Evolutionary conservation across 2,329 filamentous ascomycete genomes (phyloP).

Genomic region (Verticillium nubilum): DNA sequence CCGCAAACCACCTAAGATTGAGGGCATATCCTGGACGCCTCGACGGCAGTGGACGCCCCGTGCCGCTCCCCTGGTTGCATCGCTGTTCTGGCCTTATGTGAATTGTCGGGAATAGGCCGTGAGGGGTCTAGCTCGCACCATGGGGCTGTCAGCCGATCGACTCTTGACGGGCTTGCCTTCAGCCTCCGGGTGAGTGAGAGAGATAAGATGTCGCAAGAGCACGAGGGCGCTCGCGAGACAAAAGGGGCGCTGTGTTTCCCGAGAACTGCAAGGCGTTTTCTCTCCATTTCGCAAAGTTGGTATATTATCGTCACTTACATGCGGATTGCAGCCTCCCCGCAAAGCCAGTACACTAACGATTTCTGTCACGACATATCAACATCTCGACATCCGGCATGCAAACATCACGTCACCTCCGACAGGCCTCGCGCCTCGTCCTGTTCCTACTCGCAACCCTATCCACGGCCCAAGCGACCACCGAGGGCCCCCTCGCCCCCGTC

Average conservation of each 20-base stretch:
- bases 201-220: background rate
- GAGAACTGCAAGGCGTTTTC: background rate
- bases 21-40: background rate
- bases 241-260: background rate
- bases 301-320: background rate
- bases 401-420: background rate
- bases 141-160: background rate
- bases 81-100: background rate
- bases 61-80: background rate
- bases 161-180: background rate
- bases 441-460: background rate
- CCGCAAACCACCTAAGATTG: background rate
- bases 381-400: background rate
- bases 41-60: background rate
- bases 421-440: background rate
- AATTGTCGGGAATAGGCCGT: background rate
- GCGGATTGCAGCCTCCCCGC: background rate
- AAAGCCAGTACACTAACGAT: background rate
- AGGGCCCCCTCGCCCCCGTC: constrained; percentile 8
- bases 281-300: background rate
- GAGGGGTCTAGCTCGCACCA: background rate
- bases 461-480: constrained; percentile 6
- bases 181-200: too few species aligned
- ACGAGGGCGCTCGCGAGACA: background rate
- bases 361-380: background rate